Percentiles rank a stretch among this genome's conserved stretches.
These are phyloP conservation scores for Tagetes patula DNA, from an alignment of 129 eudicot genomes.

Conservation along the genomic window DNA sequence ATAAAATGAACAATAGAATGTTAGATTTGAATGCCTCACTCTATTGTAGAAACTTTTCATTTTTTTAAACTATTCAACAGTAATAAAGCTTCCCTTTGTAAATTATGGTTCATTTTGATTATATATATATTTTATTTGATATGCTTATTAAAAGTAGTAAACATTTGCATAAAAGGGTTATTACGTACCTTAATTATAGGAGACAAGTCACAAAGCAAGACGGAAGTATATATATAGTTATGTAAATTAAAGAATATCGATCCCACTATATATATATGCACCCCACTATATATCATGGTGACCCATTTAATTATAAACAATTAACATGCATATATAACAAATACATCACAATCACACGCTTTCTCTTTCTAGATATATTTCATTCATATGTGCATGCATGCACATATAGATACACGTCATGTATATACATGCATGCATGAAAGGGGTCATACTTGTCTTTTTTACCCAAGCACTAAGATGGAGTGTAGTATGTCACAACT, in stretches of 20 bases:
- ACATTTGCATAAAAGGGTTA: constrained; percentile 10
- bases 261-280: constrained; percentile 15
- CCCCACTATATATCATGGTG: constrained; percentile 24
- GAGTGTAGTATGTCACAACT: constrained; percentile 18
- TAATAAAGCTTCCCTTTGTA: background rate
- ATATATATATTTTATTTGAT: background rate
- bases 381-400: constrained; percentile 16
- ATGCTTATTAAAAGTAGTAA: background rate
- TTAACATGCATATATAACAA: constrained; percentile 22
- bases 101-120: background rate
- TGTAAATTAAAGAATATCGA: constrained; percentile 8
- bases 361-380: background rate
- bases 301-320: constrained; percentile 8
- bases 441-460: constrained; percentile 24
- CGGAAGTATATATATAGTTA: constrained; percentile 14
- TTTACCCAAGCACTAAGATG: constrained; percentile 29
- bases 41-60: background rate
- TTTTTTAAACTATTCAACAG: background rate
- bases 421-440: constrained; percentile 19
- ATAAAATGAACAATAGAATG: too few species aligned
- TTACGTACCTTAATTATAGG: constrained; percentile 3
- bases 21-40: background rate
- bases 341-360: constrained; percentile 31
- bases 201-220: constrained; percentile 18
- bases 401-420: constrained; percentile 26